These are phyloP conservation scores for Astragalus glycyphyllos DNA, from an alignment of 306 rosid genomes.

Conservation along the genomic window DNA sequence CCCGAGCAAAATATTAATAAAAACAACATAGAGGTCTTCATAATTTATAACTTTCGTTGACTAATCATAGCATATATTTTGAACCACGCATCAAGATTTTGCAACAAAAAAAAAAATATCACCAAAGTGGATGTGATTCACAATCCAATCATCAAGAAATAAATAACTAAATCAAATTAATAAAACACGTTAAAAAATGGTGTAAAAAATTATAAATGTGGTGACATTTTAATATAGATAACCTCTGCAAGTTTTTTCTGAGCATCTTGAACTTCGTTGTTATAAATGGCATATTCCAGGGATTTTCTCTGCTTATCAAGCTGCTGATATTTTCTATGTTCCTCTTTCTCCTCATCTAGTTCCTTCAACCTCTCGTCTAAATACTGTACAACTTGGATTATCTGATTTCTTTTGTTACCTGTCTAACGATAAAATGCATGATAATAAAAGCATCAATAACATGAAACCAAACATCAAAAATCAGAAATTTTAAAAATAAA, in stretches of 20 bases:
- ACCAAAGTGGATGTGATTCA: too few relatives aligned
- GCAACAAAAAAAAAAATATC: too few relatives aligned
- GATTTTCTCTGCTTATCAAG: slow-evolving; percentile 94
- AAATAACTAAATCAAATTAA: background rate
- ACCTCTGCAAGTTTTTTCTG: slow-evolving; percentile 90
- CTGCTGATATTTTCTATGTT: slow-evolving; percentile 87
- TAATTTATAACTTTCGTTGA: background rate
- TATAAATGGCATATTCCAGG: slow-evolving; percentile 84
- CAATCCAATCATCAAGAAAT: slow-evolving; percentile 17
- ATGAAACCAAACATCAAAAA: slow-evolving; percentile 28
- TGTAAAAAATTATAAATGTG: slow-evolving; percentile 18
- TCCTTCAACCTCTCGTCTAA: slow-evolving; percentile 95
- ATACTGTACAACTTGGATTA: slow-evolving; percentile 97
- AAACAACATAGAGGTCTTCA: background rate
- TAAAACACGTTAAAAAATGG: slow-evolving; percentile 24
- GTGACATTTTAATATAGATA: slow-evolving; percentile 41
- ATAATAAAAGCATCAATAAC: slow-evolving; percentile 21
- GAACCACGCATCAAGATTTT: slow-evolving; percentile 7
- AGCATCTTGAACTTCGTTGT: slow-evolving; percentile 92
- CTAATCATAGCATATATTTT: background rate
- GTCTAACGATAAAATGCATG: slow-evolving; percentile 45
- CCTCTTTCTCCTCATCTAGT: slow-evolving; percentile 98
- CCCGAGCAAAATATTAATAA: background rate
- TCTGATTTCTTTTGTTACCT: slow-evolving; percentile 93
- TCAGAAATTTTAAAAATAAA: slow-evolving; percentile 1